Base-by-base conservation (phyloP, 495 filamentous ascomycete genomes). In the Aspergillus hancockii region DNA sequence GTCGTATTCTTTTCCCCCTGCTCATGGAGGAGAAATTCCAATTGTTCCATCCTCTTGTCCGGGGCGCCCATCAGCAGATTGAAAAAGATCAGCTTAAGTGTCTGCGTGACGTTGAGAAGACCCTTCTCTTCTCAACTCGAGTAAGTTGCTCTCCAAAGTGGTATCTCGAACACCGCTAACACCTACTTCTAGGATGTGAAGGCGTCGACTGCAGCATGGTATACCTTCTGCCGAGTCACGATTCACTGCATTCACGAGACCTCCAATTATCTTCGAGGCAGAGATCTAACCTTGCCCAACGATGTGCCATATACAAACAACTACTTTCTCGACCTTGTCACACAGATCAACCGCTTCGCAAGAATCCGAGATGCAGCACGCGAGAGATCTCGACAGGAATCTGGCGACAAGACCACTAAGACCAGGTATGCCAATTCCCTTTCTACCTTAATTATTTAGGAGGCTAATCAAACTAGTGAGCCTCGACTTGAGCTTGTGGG, bases 251-350 rank as follows among this genome's bases (percentile, higher is more conserved):
- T 97, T 54, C 88, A 92, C 71, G 86, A 90, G 30, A 91, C 91
- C 13, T 88, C 91, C 68, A 85, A 89, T 65, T 84, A 85, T 70
- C 79, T 96, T 18, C 86, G 83, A 77, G 90, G 91, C 65, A 84
- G 84, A 60, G 93, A 98, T 71, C 86, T 90, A 68, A 88, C 86
- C 46, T 83, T 89, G 61, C 88, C 90, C 43, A 75, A 84, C 70
- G 93, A 98, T 70, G 85, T 86, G 57, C 91, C 90, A 34, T 98
- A 97, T 78, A 91, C 84, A 83, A 89, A 87, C 80, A 87, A 86
- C 60, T 98, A 98, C 78, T 97, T 97, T 66, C 85, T 96, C 68
- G 93, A 98, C 78, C 87, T 96, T 55, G 82, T 93, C 67, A 89
- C 90, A 64, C 91, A 96, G 84, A 88, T 90, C 55, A 83, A 84